Conservation (phyloP, 1,284 basidiomycete genomes). For the Vanrija humicola region DNA sequence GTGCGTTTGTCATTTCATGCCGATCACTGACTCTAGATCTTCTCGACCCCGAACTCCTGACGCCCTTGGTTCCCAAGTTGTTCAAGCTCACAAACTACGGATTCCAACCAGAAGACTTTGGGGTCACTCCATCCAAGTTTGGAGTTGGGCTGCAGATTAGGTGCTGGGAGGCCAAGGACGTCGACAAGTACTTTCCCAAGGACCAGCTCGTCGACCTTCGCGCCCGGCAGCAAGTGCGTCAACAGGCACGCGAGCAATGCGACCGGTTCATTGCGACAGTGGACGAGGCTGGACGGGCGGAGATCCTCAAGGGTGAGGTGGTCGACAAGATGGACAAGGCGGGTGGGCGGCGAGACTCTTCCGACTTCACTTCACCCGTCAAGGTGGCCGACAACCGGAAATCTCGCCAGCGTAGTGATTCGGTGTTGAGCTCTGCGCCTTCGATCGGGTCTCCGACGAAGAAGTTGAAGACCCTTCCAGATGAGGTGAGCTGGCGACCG, state of each 20-base stretch:
- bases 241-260: conserved; percentile 29
- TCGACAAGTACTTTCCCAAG: conserved; percentile 26
- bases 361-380: too few species aligned
- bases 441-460: conserved; percentile 31
- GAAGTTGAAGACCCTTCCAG: conserved; percentile 30
- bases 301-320: conserved; percentile 29
- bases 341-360: neutral
- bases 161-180: conserved; percentile 38
- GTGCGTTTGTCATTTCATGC: conserved; percentile 4
- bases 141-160: conserved; percentile 37
- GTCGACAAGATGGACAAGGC: conserved; percentile 9
- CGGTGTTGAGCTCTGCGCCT: too few species aligned
- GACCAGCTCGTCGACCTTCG: conserved; percentile 21
- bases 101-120: conserved; percentile 31
- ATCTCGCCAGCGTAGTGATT: too few species aligned
- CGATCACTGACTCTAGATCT: conserved; percentile 11
- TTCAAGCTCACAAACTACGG: conserved; percentile 38
- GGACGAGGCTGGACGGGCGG: conserved; percentile 31
- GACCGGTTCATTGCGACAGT: conserved; percentile 22
- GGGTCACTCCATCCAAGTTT: conserved; percentile 20
- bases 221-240: conserved; percentile 20
- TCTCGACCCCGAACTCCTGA: conserved; percentile 20
- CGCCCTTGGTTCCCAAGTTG: conserved; percentile 25
- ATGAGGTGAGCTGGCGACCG: conserved; percentile 29
- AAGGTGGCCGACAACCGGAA: too few species aligned